Evolutionary conservation across 176 grass and related monocot genomes (phyloP), one percentile per base, ranked within the genome.

Genomic region (Carex parvula): DNA sequence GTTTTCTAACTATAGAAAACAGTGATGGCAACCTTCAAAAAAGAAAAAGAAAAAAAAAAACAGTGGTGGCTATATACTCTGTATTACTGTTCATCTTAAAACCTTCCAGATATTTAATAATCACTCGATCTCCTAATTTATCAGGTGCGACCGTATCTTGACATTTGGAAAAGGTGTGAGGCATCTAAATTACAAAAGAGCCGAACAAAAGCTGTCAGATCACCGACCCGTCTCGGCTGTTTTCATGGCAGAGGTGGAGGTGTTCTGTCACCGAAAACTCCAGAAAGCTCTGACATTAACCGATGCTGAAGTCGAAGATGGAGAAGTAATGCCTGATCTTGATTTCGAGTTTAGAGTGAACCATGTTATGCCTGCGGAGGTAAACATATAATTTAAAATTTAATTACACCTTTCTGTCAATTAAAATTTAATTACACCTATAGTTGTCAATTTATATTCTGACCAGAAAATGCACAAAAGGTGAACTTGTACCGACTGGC

Each of bases 211-310:
- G 75, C 33, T 98, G 62, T 98, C 96, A 6, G 96, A 98, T 86
- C 96, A 98, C 80, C 93, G 91, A 65, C 93, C 91, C 17, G 96
- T 98, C 44, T 83, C 80, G 8, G 93, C 96, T 11, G 80, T 88
- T 58, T 95, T 89, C 86, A 87, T 77, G 68, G 91, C 86, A 29
- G 95, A 98, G 89, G 86, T 98, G 72, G 96, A 98, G 85, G 86
- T 95, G 58, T 95, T 98, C 88, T 86, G 80, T 60, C 89, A 89
- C 24, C 64, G 60, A 84, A 98, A 95, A 84, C 96, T 98, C 72
- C 96, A 98, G 88, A 81, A 69, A 82, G 96, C 96, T 29, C 83
- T 98, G 10, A 92, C 91, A 73, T 89, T 98, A 21, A 98, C 96
- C 8, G 46, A 98, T 85, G 96, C 91, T 29, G 93, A 98, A 71